Percentiles rank a stretch among this genome's conserved stretches.
phyloP scores from a whole-genome alignment of 768 basidiomycete species.

The Cystofilobasidium macerans region DNA sequence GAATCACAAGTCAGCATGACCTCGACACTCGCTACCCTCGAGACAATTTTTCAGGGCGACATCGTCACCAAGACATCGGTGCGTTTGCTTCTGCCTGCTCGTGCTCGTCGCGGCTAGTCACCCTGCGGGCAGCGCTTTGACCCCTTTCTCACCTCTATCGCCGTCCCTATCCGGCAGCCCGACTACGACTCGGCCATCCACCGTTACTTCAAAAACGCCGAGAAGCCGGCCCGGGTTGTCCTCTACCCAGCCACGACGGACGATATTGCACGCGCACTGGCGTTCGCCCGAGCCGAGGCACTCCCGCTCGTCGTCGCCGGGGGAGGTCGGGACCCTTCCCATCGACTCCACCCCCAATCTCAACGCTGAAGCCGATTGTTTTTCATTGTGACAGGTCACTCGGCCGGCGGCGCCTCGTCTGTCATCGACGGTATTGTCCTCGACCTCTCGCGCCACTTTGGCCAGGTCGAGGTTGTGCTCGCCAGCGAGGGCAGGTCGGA shows the following conservation, averaged over 20 bases:
- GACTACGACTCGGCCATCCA: constrained; percentile 4
- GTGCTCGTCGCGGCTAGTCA: neutral
- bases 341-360: neutral
- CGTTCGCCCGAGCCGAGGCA: neutral
- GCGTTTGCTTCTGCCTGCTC: too few relatives aligned
- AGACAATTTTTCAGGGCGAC: neutral
- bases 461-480: neutral
- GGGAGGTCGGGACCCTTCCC: neutral
- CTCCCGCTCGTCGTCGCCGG: constrained; percentile 1
- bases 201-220: neutral
- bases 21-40: neutral
- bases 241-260: neutral
- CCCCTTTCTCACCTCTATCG: neutral
- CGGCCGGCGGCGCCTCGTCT: neutral
- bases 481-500: neutral
- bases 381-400: neutral
- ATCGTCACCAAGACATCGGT: neutral
- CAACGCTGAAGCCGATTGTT: neutral
- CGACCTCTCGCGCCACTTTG: constrained; percentile 1
- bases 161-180: neutral
- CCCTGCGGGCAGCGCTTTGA: neutral
- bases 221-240: constrained; percentile 1
- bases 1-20: neutral
- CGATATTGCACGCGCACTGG: neutral
- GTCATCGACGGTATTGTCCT: constrained; percentile 9